These are phyloP conservation scores for Erythrobasidium yunnanense DNA, from an alignment of 768 basidiomycete genomes.

Conservation along the genomic window DNA sequence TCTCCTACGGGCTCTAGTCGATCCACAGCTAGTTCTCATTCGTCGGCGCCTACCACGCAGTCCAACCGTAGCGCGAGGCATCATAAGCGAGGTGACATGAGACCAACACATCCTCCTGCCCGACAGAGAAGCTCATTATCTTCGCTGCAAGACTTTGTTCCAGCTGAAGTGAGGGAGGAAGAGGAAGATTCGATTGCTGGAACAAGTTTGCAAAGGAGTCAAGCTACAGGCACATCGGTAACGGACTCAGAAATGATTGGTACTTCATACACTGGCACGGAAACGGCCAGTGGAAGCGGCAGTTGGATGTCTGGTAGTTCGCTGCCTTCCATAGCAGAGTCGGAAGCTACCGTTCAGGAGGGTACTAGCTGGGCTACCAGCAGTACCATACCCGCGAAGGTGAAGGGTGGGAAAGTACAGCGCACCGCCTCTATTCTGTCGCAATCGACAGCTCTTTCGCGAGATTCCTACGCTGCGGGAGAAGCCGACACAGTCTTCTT, in stretches of 20 bases:
- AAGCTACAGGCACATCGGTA: neutral
- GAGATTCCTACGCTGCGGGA: neutral
- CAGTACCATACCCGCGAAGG: neutral
- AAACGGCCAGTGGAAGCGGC: neutral
- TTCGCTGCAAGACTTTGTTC: conserved; percentile 5
- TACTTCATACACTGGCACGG: neutral
- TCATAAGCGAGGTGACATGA: neutral
- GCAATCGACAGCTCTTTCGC: neutral
- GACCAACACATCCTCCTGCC: neutral
- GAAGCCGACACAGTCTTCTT: neutral
- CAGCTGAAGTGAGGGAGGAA: neutral
- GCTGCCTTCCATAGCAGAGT: neutral
- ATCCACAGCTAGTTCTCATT: neutral
- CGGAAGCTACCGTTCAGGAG: neutral
- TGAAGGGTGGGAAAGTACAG: neutral
- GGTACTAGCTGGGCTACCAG: neutral
- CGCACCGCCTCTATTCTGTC: neutral
- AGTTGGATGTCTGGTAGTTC: neutral
- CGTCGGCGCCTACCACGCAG: neutral
- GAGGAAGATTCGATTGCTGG: neutral
- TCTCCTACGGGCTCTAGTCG: neutral
- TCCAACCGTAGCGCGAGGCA: neutral
- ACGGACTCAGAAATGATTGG: too few species aligned
- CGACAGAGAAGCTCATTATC: neutral
- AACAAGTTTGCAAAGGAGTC: neutral